Percentiles rank a stretch among this genome's conserved stretches.
Evolutionary conservation across 306 rosid species (phyloP).

Genomic region (Citrullus amarus): DNA sequence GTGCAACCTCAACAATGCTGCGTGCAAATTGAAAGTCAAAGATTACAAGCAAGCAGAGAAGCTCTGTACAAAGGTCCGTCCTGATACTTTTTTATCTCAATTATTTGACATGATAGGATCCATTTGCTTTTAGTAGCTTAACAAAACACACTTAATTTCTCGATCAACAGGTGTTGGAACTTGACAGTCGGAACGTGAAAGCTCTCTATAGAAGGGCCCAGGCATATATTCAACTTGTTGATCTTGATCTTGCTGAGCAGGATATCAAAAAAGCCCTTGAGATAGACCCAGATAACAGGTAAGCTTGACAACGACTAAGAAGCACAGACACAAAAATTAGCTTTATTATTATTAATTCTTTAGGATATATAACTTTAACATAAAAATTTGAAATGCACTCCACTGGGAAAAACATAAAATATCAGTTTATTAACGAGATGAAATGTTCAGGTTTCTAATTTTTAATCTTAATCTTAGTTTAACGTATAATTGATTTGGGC

Average conservation of each 20-base stretch:
- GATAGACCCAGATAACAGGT: slow-evolving; percentile 34
- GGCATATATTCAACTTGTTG: slow-evolving; percentile 28
- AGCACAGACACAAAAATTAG: too few relatives aligned
- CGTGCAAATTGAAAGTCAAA: slow-evolving; percentile 30
- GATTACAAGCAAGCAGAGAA: slow-evolving; percentile 27
- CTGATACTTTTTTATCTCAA: not conserved
- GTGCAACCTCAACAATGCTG: slow-evolving; percentile 32
- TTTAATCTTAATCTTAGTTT: too few relatives aligned
- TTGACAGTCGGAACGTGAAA: slow-evolving; percentile 28
- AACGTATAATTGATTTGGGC: too few relatives aligned
- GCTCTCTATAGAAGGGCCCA: slow-evolving; percentile 35
- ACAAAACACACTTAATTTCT: not conserved
- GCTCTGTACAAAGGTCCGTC: slow-evolving; percentile 26
- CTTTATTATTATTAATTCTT: too few relatives aligned
- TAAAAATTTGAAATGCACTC: too few relatives aligned
- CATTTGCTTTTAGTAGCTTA: not conserved
- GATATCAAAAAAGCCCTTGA: slow-evolving; percentile 36
- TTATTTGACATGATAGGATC: not conserved
- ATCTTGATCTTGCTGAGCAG: slow-evolving; percentile 31
- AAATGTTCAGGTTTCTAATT: too few relatives aligned
- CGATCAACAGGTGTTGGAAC: slow-evolving; percentile 21
- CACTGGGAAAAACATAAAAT: too few relatives aligned
- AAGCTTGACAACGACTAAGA: not conserved
- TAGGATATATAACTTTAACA: too few relatives aligned
- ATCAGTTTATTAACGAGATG: too few relatives aligned